Conservation (phyloP, 495 filamentous ascomycete species). For the Clavariopsis aquatica region DNA sequence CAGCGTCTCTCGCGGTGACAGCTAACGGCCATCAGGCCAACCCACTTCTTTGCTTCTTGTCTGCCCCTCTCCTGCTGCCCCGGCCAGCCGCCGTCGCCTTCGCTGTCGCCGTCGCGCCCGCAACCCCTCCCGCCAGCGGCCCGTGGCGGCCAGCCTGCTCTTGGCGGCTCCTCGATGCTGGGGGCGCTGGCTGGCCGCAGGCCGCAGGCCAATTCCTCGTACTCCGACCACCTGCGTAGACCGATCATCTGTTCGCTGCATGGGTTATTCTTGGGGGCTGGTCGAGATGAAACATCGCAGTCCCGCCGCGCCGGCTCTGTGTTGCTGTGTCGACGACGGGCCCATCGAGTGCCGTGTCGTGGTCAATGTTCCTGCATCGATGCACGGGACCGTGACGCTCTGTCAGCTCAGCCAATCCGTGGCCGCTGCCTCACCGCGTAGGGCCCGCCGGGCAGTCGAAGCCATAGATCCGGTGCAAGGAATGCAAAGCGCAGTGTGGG, state of each 20-base stretch:
- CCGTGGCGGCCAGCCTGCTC: slow-evolving; percentile 8
- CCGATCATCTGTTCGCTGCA: slow-evolving; percentile 39
- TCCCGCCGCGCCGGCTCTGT: slow-evolving; percentile 29
- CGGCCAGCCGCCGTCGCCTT: background rate
- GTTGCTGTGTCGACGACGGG: slow-evolving; percentile 36
- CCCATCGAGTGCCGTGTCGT: slow-evolving; percentile 30
- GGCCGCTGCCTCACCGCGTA: background rate
- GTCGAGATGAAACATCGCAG: slow-evolving; percentile 39
- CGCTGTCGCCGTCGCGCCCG: slow-evolving; percentile 8
- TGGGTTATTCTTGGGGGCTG: slow-evolving; percentile 31
- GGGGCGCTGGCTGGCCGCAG: slow-evolving; percentile 16
- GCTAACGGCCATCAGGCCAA: slow-evolving; percentile 24
- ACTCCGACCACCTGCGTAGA: slow-evolving; percentile 15
- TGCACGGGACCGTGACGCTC: slow-evolving; percentile 36
- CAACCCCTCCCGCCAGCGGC: slow-evolving; percentile 23
- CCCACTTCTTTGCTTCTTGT: slow-evolving; percentile 4
- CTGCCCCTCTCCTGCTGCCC: background rate
- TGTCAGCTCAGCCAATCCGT: slow-evolving; percentile 24
- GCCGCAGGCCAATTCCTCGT: background rate
- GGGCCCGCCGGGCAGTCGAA: slow-evolving; percentile 14
- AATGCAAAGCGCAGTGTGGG: slow-evolving; percentile 35
- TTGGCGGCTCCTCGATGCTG: slow-evolving; percentile 12
- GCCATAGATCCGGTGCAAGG: slow-evolving; percentile 38
- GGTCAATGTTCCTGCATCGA: slow-evolving; percentile 41
- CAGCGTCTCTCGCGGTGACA: slow-evolving; percentile 17